These are phyloP conservation scores for Pyrenochaeta sp. DNA, from an alignment of 2,329 filamentous ascomycete genomes.

Conservation along the genomic window DNA sequence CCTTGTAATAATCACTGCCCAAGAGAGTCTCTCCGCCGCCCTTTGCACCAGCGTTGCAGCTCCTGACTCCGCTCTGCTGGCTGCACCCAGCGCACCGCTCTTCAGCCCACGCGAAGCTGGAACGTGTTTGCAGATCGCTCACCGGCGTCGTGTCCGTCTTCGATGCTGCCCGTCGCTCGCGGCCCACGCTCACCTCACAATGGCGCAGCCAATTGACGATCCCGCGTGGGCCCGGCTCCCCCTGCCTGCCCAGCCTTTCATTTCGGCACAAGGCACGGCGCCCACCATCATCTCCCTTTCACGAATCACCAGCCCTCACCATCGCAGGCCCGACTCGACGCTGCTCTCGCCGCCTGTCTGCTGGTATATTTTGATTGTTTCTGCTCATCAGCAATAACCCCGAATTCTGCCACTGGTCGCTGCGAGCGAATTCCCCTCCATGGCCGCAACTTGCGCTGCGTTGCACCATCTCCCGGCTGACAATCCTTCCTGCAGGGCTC, in stretches of 20 bases:
- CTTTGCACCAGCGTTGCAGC: too few species aligned
- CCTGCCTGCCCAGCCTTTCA: slow-evolving; percentile 17
- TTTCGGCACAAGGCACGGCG: slow-evolving; percentile 22
- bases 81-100: slow-evolving; percentile 1
- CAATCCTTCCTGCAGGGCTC: slow-evolving; percentile 18
- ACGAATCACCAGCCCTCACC: slow-evolving; percentile 14
- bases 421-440: neutral
- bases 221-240: slow-evolving; percentile 14
- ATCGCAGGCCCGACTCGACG: slow-evolving; percentile 7
- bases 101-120: neutral
- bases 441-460: slow-evolving; percentile 4
- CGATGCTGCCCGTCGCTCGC: slow-evolving; percentile 1
- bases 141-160: neutral
- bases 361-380: slow-evolving; percentile 18
- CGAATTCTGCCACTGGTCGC: slow-evolving; percentile 3
- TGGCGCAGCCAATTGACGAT: slow-evolving; percentile 22
- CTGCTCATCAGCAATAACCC: slow-evolving; percentile 15
- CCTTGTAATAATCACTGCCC: too few species aligned
- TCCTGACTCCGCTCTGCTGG: too few species aligned
- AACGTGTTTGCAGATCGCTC: slow-evolving; percentile 1
- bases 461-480: slow-evolving; percentile 10
- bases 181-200: slow-evolving; percentile 1
- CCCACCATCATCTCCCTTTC: slow-evolving; percentile 7
- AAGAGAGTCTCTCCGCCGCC: too few species aligned
- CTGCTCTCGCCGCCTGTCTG: slow-evolving; percentile 5